Evolutionary conservation across 2,329 filamentous ascomycete genomes (phyloP).

Genomic region (Echinosphaeria canescens): DNA sequence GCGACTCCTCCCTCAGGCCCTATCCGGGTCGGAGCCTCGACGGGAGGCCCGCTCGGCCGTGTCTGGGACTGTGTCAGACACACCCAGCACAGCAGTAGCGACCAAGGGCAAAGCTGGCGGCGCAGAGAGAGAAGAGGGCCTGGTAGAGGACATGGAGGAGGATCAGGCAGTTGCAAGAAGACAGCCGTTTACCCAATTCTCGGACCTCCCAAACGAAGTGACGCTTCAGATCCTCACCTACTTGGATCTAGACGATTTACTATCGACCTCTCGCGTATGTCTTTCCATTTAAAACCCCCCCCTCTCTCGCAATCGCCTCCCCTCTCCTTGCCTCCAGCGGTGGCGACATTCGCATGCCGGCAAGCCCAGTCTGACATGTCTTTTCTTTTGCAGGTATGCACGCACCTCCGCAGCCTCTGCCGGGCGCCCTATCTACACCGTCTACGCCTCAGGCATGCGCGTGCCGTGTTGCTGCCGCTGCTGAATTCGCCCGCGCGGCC

Average conservation of each 20-base stretch:
- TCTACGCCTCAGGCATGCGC: conserved; percentile 34
- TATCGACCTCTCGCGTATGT: conserved; percentile 30
- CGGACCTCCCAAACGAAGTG: conserved; percentile 31
- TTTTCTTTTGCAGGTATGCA: no score
- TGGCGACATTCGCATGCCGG: neutral
- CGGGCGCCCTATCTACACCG: conserved; percentile 43
- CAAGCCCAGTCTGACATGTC: conserved; percentile 1
- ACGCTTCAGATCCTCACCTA: conserved; percentile 30
- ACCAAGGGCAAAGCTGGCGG: no score
- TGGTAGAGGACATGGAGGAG: no score
- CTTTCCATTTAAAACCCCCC: neutral
- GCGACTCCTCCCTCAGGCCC: no score
- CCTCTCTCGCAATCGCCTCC: neutral
- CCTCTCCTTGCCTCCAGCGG: neutral
- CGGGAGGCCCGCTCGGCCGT: neutral
- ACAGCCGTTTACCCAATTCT: conserved; percentile 5
- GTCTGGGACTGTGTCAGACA: neutral
- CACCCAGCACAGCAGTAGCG: neutral
- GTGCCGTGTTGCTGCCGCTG: conserved; percentile 28
- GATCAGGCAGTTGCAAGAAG: no score
- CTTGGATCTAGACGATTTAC: conserved; percentile 32
- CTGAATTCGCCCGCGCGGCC: conserved; percentile 35
- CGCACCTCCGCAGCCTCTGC: conserved; percentile 37
- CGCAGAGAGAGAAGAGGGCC: no score
- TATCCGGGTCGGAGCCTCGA: neutral